Conservation (phyloP, 306 rosid genomes). For the Fagus sylvatica region DNA sequence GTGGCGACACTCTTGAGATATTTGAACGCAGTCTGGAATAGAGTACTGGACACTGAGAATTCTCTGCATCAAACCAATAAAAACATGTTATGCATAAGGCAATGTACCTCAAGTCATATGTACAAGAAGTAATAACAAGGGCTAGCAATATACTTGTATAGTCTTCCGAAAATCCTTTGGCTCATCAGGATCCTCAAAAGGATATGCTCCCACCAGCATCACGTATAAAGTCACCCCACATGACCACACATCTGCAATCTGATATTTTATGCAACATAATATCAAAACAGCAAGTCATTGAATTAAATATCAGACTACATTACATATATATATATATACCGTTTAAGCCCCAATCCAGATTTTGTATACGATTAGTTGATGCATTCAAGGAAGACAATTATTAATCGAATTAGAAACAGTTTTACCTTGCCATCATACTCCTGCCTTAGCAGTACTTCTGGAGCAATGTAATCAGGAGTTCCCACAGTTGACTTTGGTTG, state of each 20-base stretch:
- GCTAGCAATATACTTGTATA: slow-evolving; percentile 60
- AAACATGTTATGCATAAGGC: slow-evolving; percentile 30
- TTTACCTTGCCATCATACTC: slow-evolving; percentile 95
- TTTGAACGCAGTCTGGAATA: slow-evolving; percentile 69
- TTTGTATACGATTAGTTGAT: background rate
- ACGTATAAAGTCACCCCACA: slow-evolving; percentile 95
- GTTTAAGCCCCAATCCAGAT: background rate
- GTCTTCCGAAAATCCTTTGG: slow-evolving; percentile 88
- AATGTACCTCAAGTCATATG: slow-evolving; percentile 22
- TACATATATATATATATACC: too few relatives aligned
- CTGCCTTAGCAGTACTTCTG: slow-evolving; percentile 82
- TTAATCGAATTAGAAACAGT: slow-evolving; percentile 8
- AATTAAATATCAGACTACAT: slow-evolving; percentile 9
- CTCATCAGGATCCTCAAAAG: slow-evolving; percentile 90
- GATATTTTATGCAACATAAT: slow-evolving; percentile 30
- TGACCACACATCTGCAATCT: slow-evolving; percentile 98
- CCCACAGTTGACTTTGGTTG: slow-evolving; percentile 98
- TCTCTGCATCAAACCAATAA: slow-evolving; percentile 56
- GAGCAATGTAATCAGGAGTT: slow-evolving; percentile 98
- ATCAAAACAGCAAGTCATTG: slow-evolving; percentile 13
- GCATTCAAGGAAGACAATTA: slow-evolving; percentile 13
- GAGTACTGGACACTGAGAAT: slow-evolving; percentile 79
- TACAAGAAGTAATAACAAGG: slow-evolving; percentile 16
- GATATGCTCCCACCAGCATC: slow-evolving; percentile 87
- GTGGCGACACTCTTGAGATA: slow-evolving; percentile 71